These are phyloP conservation scores for Inga leiocalycina DNA, from an alignment of 306 rosid species.

Conservation along the genomic window DNA sequence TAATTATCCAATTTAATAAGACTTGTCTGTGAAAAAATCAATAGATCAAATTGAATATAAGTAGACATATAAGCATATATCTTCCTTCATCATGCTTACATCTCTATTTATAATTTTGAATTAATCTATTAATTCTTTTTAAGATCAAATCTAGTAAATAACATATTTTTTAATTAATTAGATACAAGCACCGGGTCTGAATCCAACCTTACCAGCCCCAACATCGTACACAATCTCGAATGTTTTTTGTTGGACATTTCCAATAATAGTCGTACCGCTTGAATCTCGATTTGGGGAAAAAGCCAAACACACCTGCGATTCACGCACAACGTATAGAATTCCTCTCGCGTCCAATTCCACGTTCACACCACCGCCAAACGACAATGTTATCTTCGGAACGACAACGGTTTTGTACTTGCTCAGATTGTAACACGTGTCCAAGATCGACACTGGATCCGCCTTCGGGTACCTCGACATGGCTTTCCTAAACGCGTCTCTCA, in stretches of 20 bases:
- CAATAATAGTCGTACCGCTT: conserved; percentile 47
- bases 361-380: conserved; percentile 36
- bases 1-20: background rate
- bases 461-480: conserved; percentile 51
- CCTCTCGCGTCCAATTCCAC: conserved; percentile 43
- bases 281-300: conserved; percentile 58
- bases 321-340: conserved; percentile 29
- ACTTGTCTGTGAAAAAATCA: background rate
- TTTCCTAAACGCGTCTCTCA: conserved; percentile 39
- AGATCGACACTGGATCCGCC: conserved; percentile 34
- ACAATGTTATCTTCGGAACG: conserved; percentile 50
- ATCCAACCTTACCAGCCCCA: conserved; percentile 59
- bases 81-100: background rate
- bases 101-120: background rate
- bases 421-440: conserved; percentile 77
- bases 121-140: background rate
- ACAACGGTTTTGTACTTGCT: background rate
- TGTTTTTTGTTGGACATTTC: conserved; percentile 75
- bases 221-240: conserved; percentile 67
- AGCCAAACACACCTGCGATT: conserved; percentile 60
- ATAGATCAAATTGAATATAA: background rate
- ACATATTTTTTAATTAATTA: background rate
- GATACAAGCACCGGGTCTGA: conserved; percentile 52
- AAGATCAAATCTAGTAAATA: background rate
- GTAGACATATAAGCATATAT: background rate